phyloP scores from a whole-genome alignment of 2,329 filamentous ascomycete species.

The Pseudogymnoascus sp. region DNA sequence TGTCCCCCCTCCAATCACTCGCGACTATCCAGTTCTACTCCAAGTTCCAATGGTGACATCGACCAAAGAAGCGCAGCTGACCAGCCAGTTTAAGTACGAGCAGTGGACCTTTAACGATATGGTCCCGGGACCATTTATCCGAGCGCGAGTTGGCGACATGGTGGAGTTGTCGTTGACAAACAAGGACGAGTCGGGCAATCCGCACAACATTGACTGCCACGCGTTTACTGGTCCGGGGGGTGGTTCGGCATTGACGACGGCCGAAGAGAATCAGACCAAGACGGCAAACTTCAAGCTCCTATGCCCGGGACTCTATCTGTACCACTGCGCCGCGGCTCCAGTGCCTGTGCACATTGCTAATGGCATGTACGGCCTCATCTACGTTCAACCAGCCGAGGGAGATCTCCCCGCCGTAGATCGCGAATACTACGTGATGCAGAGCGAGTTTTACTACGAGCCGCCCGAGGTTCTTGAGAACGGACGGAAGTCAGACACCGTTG shows the following conservation, averaged over 20 bases:
- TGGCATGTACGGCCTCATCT: slow-evolving; percentile 32
- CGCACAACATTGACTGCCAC: slow-evolving; percentile 32
- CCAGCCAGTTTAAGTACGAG: slow-evolving; percentile 31
- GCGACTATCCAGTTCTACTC: slow-evolving; percentile 27
- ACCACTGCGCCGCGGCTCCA: slow-evolving; percentile 31
- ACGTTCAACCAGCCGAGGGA: slow-evolving; percentile 29
- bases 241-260: slow-evolving; percentile 28
- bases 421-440: slow-evolving; percentile 33
- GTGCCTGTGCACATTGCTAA: slow-evolving; percentile 33
- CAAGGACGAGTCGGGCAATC: slow-evolving; percentile 28
- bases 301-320: slow-evolving; percentile 28
- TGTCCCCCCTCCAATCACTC: slow-evolving; percentile 28
- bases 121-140: slow-evolving; percentile 30
- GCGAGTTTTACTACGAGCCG: slow-evolving; percentile 32
- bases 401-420: slow-evolving; percentile 27
- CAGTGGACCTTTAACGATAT: slow-evolving; percentile 31
- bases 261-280: slow-evolving; percentile 29
- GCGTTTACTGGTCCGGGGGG: slow-evolving; percentile 30
- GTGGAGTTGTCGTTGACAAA: slow-evolving; percentile 30
- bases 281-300: slow-evolving; percentile 27
- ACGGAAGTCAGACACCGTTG: slow-evolving; percentile 24
- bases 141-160: slow-evolving; percentile 29
- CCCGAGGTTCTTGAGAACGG: slow-evolving; percentile 29
- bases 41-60: slow-evolving; percentile 25
- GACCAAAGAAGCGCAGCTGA: slow-evolving; percentile 26